These are phyloP conservation scores for Geranomyces variabilis DNA, from an alignment of 192 early-diverging fungal species.

Conservation along the genomic window DNA sequence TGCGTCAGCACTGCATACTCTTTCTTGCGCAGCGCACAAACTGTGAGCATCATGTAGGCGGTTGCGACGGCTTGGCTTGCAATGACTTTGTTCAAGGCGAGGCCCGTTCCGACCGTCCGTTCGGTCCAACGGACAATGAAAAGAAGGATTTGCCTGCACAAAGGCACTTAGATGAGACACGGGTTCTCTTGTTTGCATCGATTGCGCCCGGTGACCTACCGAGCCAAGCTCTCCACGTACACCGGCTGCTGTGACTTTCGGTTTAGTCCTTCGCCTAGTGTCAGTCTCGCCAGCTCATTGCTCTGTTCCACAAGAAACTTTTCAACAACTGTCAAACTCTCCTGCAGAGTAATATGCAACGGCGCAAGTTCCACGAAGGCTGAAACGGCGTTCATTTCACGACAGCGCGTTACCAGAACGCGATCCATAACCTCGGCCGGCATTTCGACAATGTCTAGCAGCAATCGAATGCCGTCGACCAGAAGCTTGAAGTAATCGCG, in stretches of 20 bases:
- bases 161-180: neutral
- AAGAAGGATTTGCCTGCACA: slow-evolving; percentile 47
- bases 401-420: slow-evolving; percentile 41
- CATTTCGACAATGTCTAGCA: slow-evolving; percentile 58
- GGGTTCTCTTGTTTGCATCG: no score
- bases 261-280: slow-evolving; percentile 22
- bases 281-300: slow-evolving; percentile 38
- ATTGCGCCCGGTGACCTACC: slow-evolving; percentile 24
- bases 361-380: slow-evolving; percentile 52
- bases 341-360: slow-evolving; percentile 28
- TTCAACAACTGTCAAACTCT: slow-evolving; percentile 20
- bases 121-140: slow-evolving; percentile 49
- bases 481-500: slow-evolving; percentile 51
- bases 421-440: slow-evolving; percentile 54
- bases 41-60: slow-evolving; percentile 41
- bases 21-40: slow-evolving; percentile 33
- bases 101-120: slow-evolving; percentile 5
- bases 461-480: slow-evolving; percentile 49
- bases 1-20: slow-evolving; percentile 41
- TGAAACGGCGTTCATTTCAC: slow-evolving; percentile 50
- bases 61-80: slow-evolving; percentile 47
- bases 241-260: slow-evolving; percentile 12
- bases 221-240: slow-evolving; percentile 32
- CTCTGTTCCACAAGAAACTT: slow-evolving; percentile 44
- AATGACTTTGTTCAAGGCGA: slow-evolving; percentile 4